phyloP scores from a whole-genome alignment of 2,329 filamentous ascomycete genomes.

The Aspergillus novofumigatus region DNA sequence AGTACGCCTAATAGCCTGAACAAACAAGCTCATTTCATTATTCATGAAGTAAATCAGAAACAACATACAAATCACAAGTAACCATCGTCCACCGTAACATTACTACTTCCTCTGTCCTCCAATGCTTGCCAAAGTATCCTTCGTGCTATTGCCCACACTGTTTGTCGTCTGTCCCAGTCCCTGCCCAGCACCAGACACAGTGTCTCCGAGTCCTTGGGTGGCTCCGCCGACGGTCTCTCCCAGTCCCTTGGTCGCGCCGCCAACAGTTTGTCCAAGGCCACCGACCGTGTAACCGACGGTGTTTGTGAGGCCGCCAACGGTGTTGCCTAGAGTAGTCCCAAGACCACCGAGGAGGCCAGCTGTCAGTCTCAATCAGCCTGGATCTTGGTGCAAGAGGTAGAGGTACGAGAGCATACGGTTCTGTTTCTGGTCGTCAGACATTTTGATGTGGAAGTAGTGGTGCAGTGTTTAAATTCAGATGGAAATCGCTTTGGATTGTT shows the following conservation, averaged over 20 bases:
- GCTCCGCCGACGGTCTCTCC: slow-evolving; percentile 25
- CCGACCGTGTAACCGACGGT: slow-evolving; percentile 25
- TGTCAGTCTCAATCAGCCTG: background rate
- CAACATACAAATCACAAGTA: background rate
- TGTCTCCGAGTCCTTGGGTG: slow-evolving; percentile 27
- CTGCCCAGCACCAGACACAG: slow-evolving; percentile 1
- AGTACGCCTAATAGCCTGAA: too few relatives aligned
- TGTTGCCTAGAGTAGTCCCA: slow-evolving; percentile 25
- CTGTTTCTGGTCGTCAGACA: background rate
- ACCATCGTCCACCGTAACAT: background rate
- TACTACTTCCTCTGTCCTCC: background rate
- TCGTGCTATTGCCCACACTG: background rate
- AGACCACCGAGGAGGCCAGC: slow-evolving; percentile 25
- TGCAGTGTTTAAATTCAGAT: background rate
- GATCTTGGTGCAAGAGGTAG: background rate
- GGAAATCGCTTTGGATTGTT: background rate
- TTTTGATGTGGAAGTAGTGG: background rate
- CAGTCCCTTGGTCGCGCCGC: slow-evolving; percentile 29
- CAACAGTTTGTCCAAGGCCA: slow-evolving; percentile 31
- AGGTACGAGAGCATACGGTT: background rate
- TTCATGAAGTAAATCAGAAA: background rate
- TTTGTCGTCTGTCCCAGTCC: background rate
- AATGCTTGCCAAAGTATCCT: background rate
- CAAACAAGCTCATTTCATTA: too few relatives aligned
- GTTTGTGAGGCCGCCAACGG: slow-evolving; percentile 30